Evolutionary conservation across 2,329 filamentous ascomycete genomes (phyloP), one percentile per base, ranked within the genome.

Genomic region (Talaromyces sp.): DNA sequence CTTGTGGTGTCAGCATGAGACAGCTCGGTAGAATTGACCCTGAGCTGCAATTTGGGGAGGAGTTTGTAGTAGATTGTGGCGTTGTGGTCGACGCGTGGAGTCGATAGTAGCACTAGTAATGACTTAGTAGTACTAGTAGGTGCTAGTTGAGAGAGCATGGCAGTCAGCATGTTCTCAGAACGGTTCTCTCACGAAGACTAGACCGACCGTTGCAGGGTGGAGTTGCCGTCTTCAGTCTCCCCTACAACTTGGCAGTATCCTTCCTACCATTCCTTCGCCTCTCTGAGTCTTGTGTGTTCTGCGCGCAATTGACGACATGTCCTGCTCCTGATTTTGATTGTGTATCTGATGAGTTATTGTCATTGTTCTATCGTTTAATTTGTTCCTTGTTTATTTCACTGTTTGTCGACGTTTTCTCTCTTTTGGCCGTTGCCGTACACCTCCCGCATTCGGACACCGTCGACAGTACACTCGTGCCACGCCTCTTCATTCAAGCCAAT

Each of bases 291-390:
- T 35, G 31, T 35, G 52, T 37, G 33, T 56, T n/a, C 11, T 37
- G 31, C 52, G 33, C 52, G 33, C 52, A 56, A 56, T 56, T 56
- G 52, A 56, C 52, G 52, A 56, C 52, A 56, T 56, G 52, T 37
- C 31, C 52, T 56, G 33, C 14, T 22, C 10, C 24, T 37, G n/a
- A 56, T 37, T 56, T 16, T 14, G 27, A 9, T 37, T 37, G 16
- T 14, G 45, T 50, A 22, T 37, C 22, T 39, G 52, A 56, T 56
- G 52, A 56, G 19, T 14, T 39, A 56, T 37, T 56, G 33, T 56
- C 52, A 14, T 56, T 56, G n/a, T 56, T 39, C 52, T 22, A 39
- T 56, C 52, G 33, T 56, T 59, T 45, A 59, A 27, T 58, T 39
- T 13, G 37, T 45, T 58, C 35, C 16, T 59, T 59, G 5, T 31